Evolutionary conservation across 345 rosid species (phyloP), one percentile per base, ranked within the genome.

Genomic region (Acer negundo): DNA sequence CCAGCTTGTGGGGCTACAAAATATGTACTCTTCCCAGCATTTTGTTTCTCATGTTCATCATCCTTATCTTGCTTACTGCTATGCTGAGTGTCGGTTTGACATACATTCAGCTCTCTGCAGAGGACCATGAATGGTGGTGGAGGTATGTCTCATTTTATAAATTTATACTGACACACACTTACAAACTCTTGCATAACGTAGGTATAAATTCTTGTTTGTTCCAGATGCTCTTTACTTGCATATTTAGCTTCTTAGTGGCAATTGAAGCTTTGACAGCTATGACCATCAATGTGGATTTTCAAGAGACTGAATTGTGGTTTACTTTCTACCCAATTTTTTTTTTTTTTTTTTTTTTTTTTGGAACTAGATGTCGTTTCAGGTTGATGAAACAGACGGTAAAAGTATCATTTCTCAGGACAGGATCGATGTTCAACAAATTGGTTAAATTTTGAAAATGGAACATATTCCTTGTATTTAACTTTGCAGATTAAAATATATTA

Each of bases 71-170:
- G 78, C 84, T 93, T 79, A 88, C 89, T 23, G 86, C 87, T 28
- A 81, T 88, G 31, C 78, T 93, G 61, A 85, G 93, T 72, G 72
- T 92, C 62, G 90, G 91, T 80, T 85, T 95, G 90, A 92, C 95
- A 19, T 89, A 87, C 81, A 83, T 93, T 82, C 97, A 93, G 80
- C 92, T 93, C 26, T 89, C 97, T 6, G 82, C 87, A 62, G 97
- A 93, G 81, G 94, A 95, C 84, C 97, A 89, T 76, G 81, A 88
- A 77, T 95, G 97, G 97, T 95, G 97, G 98, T 93, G 98, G 98
- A 93, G 97, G 97, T 92, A 92, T 77, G 84, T 70, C 67, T 63
- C 19, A 19, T 73, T 85, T 79, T 49, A 47, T 28, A 1, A 26
- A 12, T 55, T 1, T 65, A 51, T 10, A 23, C 26, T 70, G 10